Percentiles rank a stretch among this genome's conserved stretches.
Evolutionary conservation across 73 alveolate species (phyloP).

Genomic region (Effrenium voratum): DNA sequence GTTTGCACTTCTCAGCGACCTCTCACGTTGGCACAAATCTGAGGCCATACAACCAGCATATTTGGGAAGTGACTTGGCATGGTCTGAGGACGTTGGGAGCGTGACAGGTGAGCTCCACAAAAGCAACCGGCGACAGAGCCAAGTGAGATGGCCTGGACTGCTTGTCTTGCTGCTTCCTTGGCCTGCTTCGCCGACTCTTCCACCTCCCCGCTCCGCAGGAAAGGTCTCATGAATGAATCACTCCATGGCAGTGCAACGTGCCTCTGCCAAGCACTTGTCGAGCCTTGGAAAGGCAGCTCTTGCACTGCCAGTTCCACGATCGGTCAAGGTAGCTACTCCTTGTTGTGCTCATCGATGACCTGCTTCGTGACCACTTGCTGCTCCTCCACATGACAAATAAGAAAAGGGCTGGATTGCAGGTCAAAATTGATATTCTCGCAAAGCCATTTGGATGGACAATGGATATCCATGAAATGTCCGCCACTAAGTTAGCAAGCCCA

Average conservation of each 20-base stretch:
- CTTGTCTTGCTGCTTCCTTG: conserved; percentile 74
- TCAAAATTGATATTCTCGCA: too few relatives aligned
- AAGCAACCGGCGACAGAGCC: neutral
- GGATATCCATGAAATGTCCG: too few relatives aligned
- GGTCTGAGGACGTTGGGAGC: neutral
- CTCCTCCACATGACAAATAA: neutral
- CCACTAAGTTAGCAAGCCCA: too few relatives aligned
- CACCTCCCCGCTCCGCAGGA: neutral
- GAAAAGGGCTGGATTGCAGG: neutral
- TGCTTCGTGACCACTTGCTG: conserved; percentile 89
- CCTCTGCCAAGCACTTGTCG: conserved; percentile 77
- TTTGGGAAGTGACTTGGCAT: neutral
- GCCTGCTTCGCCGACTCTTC: conserved; percentile 87
- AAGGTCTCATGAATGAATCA: neutral
- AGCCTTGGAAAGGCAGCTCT: neutral
- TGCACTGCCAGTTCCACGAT: neutral
- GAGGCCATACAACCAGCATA: too few relatives aligned
- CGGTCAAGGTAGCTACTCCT: neutral
- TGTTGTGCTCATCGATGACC: conserved; percentile 56
- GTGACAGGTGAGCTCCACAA: neutral
- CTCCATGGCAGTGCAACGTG: neutral
- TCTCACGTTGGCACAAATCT: too few relatives aligned
- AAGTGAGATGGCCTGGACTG: conserved; percentile 22
- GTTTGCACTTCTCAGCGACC: conserved; percentile 92
- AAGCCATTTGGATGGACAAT: too few relatives aligned